Evolutionary conservation across 2,329 filamentous ascomycete genomes (phyloP).

Genomic region (Colletotrichum chrysophilum): DNA sequence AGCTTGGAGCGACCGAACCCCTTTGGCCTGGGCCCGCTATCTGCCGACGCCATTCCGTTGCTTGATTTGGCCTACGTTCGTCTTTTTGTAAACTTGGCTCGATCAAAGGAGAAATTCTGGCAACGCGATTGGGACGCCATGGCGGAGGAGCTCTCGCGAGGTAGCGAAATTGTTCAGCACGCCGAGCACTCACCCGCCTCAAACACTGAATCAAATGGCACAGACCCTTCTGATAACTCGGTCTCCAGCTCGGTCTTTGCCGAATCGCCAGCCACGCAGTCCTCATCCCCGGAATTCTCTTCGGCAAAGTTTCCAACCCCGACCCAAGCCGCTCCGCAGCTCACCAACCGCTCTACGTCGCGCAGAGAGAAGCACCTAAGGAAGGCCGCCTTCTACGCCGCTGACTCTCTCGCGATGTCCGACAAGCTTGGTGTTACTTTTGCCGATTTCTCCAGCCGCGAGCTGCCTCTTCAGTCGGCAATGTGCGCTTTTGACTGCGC

Average conservation of each 20-base stretch:
- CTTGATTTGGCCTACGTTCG: constrained; percentile 92
- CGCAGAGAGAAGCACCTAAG: constrained; percentile 86
- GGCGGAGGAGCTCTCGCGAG: constrained; percentile 83
- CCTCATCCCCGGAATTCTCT: constrained; percentile 53
- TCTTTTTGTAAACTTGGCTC: constrained; percentile 90
- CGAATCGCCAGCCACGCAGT: constrained; percentile 58
- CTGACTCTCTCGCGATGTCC: constrained; percentile 87
- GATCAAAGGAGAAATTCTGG: constrained; percentile 94
- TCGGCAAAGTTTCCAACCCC: constrained; percentile 38
- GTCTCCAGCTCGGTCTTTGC: constrained; percentile 50
- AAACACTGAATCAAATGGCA: constrained; percentile 46
- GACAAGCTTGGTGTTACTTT: constrained; percentile 87
- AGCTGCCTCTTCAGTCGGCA: constrained; percentile 87
- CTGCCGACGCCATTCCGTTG: constrained; percentile 88
- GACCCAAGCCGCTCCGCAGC: constrained; percentile 23
- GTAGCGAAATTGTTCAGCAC: constrained; percentile 77
- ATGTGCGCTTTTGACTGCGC: constrained; percentile 95
- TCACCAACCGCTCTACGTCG: constrained; percentile 55
- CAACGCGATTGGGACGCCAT: constrained; percentile 91
- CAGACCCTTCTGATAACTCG: constrained; percentile 53
- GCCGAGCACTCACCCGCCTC: constrained; percentile 66
- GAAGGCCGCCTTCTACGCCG: constrained; percentile 94
- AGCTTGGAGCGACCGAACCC: constrained; percentile 85
- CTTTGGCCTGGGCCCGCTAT: constrained; percentile 80
- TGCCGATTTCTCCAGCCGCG: constrained; percentile 81